These are phyloP conservation scores for Cardamine chenopodiifolia DNA, from an alignment of 345 rosid genomes.

Conservation along the genomic window DNA sequence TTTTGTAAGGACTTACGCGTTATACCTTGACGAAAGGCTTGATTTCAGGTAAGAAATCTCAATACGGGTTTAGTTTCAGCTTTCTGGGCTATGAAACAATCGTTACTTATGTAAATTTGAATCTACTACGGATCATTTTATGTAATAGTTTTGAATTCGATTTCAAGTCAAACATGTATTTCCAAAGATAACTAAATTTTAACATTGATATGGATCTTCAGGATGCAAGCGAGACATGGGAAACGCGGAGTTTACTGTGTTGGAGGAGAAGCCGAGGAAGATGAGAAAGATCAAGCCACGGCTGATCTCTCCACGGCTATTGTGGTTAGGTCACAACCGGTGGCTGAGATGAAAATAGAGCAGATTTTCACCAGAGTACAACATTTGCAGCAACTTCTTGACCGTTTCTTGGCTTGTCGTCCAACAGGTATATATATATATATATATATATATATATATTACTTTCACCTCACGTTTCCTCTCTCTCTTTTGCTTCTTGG, in stretches of 20 bases:
- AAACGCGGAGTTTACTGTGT: conserved; percentile 50
- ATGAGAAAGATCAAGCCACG: conserved; percentile 6
- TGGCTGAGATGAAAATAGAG: conserved; percentile 65
- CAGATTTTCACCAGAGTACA: conserved; percentile 60
- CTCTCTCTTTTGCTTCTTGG: conserved; percentile 15
- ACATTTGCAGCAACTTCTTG: conserved; percentile 78
- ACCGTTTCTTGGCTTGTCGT: conserved; percentile 79
- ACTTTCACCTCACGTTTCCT: neutral
- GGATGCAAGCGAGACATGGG: conserved; percentile 67
- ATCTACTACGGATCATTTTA: no score
- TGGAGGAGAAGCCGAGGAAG: conserved; percentile 55
- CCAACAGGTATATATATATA: conserved; percentile 65
- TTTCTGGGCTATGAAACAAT: no score
- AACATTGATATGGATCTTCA: neutral
- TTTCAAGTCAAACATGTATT: neutral
- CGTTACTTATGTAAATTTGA: no score
- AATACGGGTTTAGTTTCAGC: neutral
- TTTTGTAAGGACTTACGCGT: conserved; percentile 72
- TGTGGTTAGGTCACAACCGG: conserved; percentile 47
- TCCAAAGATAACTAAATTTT: neutral
- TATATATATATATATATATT: neutral
- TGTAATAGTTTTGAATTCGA: neutral
- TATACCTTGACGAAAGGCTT: conserved; percentile 77
- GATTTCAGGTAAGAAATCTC: conserved; percentile 48
- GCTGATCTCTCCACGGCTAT: conserved; percentile 34